Percentiles rank a stretch among this genome's conserved stretches.
phyloP scores from a whole-genome alignment of 2,329 filamentous ascomycete species.

The Alternaria consortialis region DNA sequence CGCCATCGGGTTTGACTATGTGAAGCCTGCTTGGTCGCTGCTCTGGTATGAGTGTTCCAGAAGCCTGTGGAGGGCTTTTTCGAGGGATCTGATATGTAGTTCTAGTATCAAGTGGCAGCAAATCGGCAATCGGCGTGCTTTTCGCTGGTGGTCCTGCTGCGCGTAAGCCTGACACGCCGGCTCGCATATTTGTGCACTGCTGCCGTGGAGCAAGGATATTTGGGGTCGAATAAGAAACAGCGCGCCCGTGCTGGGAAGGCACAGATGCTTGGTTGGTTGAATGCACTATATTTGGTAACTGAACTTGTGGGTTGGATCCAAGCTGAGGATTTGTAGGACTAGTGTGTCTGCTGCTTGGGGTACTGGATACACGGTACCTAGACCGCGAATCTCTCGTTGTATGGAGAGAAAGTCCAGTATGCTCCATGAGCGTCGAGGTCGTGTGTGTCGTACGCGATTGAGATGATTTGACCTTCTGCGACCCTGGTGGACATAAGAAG shows the following conservation, averaged over 20 bases:
- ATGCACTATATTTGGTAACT: background rate
- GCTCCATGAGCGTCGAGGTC: background rate
- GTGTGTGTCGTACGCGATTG: background rate
- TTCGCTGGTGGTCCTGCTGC: background rate
- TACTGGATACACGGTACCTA: constrained; percentile 25
- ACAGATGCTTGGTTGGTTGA: background rate
- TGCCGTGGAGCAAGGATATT: background rate
- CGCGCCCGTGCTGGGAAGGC: background rate
- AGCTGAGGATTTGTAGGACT: constrained; percentile 6
- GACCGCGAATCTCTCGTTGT: constrained; percentile 7
- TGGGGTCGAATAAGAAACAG: background rate
- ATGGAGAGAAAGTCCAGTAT: background rate
- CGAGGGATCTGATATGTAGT: background rate
- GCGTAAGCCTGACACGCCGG: background rate
- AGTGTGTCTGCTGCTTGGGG: constrained; percentile 13
- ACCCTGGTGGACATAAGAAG: constrained; percentile 21
- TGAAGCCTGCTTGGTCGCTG: constrained; percentile 1
- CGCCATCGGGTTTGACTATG: background rate
- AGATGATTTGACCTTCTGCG: constrained; percentile 17
- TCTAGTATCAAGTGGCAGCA: background rate
- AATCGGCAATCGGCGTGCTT: background rate
- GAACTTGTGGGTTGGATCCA: constrained; percentile 1
- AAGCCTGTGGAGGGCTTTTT: background rate
- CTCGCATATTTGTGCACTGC: background rate
- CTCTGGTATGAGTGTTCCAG: background rate